Percentiles rank a stretch among this genome's conserved stretches.
Conservation (phyloP, 352 stramenopile species). For the Phytopythium sindhum region DNA sequence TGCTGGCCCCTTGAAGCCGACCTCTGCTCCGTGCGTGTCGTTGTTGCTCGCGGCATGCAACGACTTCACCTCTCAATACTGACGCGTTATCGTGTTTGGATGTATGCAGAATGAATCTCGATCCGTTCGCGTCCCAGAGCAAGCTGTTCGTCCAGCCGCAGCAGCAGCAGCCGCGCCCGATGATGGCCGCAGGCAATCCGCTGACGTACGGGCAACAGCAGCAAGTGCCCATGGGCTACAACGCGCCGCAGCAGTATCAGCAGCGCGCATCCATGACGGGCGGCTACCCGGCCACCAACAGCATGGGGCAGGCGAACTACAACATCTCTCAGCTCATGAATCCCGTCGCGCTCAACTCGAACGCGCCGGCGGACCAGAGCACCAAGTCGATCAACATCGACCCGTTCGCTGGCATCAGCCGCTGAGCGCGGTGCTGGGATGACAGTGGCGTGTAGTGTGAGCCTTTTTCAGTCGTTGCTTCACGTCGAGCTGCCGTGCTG, state of each 20-base stretch:
- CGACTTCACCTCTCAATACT: not conserved
- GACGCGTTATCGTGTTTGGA: not conserved
- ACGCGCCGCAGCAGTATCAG: slow-evolving; percentile 16
- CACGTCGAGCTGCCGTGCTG: not conserved
- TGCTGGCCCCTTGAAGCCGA: slow-evolving; percentile 39
- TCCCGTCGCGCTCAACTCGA: slow-evolving; percentile 54
- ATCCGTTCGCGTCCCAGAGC: slow-evolving; percentile 35
- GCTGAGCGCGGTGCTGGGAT: slow-evolving; percentile 6
- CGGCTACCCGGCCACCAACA: slow-evolving; percentile 11
- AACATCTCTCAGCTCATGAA: slow-evolving; percentile 86
- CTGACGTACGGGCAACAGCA: slow-evolving; percentile 20
- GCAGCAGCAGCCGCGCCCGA: slow-evolving; percentile 14
- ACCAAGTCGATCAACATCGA: slow-evolving; percentile 83
- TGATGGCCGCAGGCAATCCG: slow-evolving; percentile 13
- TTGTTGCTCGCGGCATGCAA: not conserved
- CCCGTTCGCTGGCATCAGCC: slow-evolving; percentile 58
- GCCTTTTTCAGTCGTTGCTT: not conserved
- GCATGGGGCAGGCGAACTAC: slow-evolving; percentile 54
- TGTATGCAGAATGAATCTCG: slow-evolving; percentile 39
- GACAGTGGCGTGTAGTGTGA: not conserved
- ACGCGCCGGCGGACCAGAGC: slow-evolving; percentile 26
- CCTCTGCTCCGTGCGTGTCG: slow-evolving; percentile 19
- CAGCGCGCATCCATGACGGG: slow-evolving; percentile 19
- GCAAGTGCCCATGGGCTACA: slow-evolving; percentile 13
- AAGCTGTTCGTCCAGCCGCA: slow-evolving; percentile 21